A percentile compares a stretch with the other conserved stretches of the same genome.
These are phyloP conservation scores for Bipolaris oryzae DNA, from an alignment of 2,329 filamentous ascomycete genomes.

Conservation along the genomic window DNA sequence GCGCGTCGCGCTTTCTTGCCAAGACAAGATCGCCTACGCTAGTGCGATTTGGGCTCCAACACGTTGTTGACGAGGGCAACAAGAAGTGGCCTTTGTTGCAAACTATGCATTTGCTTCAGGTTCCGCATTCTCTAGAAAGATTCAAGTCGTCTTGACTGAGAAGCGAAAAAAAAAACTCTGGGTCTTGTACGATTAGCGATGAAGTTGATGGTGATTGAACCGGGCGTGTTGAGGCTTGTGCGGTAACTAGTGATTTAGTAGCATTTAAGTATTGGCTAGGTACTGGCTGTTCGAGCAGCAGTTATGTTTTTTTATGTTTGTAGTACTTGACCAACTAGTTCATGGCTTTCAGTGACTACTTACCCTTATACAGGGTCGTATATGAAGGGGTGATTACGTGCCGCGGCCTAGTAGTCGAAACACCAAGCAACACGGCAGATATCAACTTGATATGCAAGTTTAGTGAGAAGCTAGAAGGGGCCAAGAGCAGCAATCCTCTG, in stretches of 20 bases:
- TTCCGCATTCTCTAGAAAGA: not conserved
- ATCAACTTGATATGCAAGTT: not conserved
- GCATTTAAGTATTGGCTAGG: not conserved
- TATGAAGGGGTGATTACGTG: not conserved
- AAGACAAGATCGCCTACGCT: slow-evolving; percentile 11
- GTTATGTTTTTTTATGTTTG: no score
- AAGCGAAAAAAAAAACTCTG: not conserved
- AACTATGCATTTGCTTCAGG: not conserved
- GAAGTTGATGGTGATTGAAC: no score
- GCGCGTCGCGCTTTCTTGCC: slow-evolving; percentile 32
- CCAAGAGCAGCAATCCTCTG: not conserved
- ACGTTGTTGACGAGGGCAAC: not conserved
- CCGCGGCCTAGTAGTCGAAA: not conserved
- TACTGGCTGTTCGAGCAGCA: not conserved
- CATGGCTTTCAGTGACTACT: not conserved
- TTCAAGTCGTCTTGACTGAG: not conserved
- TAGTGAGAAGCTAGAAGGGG: not conserved
- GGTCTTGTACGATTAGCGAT: not conserved
- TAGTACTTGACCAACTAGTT: not conserved
- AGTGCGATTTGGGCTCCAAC: not conserved
- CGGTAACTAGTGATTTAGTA: not conserved
- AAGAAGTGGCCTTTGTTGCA: not conserved
- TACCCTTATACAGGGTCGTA: not conserved
- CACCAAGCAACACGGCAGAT: not conserved
- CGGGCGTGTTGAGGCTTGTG: not conserved